Conservation (phyloP, 2,329 filamentous ascomycete genomes). For the Fusarium nygamai region DNA sequence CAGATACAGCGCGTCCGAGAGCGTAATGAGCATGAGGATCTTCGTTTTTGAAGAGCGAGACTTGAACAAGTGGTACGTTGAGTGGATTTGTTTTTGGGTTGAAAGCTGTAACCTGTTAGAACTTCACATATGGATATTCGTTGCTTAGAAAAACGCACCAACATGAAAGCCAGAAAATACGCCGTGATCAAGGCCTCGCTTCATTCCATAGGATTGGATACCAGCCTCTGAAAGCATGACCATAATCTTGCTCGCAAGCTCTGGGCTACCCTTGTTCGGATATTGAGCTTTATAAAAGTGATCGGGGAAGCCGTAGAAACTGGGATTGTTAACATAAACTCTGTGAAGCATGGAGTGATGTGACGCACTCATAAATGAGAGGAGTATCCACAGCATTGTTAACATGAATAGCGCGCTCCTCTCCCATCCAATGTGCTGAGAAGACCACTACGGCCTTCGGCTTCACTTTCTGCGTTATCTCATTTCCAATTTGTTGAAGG, state of each 20-base stretch:
- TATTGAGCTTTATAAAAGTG: slow-evolving; percentile 76
- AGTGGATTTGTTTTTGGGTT: slow-evolving; percentile 69
- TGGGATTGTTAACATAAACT: slow-evolving; percentile 42
- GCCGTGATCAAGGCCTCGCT: slow-evolving; percentile 77
- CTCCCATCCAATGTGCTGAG: slow-evolving; percentile 80
- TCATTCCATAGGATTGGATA: slow-evolving; percentile 67
- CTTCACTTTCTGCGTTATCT: slow-evolving; percentile 76
- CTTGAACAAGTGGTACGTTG: slow-evolving; percentile 75
- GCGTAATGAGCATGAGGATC: slow-evolving; percentile 73
- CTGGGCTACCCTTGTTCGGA: slow-evolving; percentile 69
- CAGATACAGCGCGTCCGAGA: slow-evolving; percentile 72
- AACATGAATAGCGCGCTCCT: slow-evolving; percentile 65
- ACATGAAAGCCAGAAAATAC: slow-evolving; percentile 76
- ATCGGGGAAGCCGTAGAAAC: slow-evolving; percentile 76
- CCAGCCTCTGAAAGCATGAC: slow-evolving; percentile 63
- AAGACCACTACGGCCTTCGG: slow-evolving; percentile 80
- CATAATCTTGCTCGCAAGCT: slow-evolving; percentile 68
- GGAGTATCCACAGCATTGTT: slow-evolving; percentile 72
- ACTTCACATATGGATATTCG: neutral
- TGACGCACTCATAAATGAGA: slow-evolving; percentile 72
- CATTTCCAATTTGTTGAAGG: slow-evolving; percentile 71
- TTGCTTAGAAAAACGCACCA: slow-evolving; percentile 28
- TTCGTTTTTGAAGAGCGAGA: slow-evolving; percentile 73
- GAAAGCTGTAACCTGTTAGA: slow-evolving; percentile 58
- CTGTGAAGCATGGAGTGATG: neutral